Evolutionary conservation across 2,329 filamentous ascomycete genomes (phyloP), one percentile per base, ranked within the genome.

Genomic region (Dothistroma septosporum): DNA sequence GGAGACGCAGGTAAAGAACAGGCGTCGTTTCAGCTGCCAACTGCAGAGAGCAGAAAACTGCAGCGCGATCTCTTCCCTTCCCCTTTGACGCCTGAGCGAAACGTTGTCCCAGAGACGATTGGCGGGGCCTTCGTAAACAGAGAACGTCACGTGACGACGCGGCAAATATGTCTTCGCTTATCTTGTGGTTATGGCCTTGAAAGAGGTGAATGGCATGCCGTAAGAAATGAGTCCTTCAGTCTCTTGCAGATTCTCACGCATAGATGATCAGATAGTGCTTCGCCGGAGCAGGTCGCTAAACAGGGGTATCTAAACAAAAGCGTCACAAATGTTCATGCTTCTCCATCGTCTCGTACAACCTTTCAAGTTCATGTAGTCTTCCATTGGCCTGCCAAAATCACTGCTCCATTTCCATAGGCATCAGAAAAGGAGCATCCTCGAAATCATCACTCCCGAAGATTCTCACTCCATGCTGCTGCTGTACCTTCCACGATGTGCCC

Each of bases 381-480:
- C 22, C 48, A 9, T 52, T 28, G 4, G 5, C 35, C 47, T 32
- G 50, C 48, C 22, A 28, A 6, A 28, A 28, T 53, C 16, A 41
- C 22, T 54, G 58, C 22, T 64, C 37, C 22, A 59, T 50, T 4
- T 69, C 68, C 67, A 68, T 70, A 2, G 73, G 73, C 61, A 62
- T 57, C 64, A 79, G 60, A 53, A 91, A 91, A 0, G 83, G 80
- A 0, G 88, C 88, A 61, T 91, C 88, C 60, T 83, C 86, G 72
- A 91, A 91, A 71, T 91, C 87, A 47, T 76, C 76, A 72, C 72
- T 64, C 75, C 76, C 60, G 70, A 71, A 52, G 67, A 76, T 65
- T 75, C 67, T 75, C 75, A 75, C 63, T 73, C 62, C 64, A 71
- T 47, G 60, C 69, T 66, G 61, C 65, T 60, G 70, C 72, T 68